These are phyloP conservation scores for Chaetomium strumarium DNA, from an alignment of 2,329 filamentous ascomycete species.

Conservation along the genomic window DNA sequence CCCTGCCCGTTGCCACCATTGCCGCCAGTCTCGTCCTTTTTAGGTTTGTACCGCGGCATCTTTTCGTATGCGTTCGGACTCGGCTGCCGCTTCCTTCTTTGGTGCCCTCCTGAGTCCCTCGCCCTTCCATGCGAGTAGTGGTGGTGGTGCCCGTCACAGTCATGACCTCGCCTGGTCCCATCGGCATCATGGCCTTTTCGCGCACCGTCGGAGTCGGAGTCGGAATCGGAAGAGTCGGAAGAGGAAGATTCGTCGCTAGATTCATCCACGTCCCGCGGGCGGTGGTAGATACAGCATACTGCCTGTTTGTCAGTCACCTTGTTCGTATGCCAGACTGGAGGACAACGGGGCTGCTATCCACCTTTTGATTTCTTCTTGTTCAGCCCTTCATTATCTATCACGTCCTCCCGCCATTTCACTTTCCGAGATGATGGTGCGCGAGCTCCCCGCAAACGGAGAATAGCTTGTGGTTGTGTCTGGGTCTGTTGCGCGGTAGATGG, in stretches of 20 bases:
- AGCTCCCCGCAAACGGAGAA: constrained; percentile 49
- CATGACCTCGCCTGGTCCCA: constrained; percentile 30
- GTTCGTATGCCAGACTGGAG: not conserved
- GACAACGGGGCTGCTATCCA: constrained; percentile 33
- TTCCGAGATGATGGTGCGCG: constrained; percentile 46
- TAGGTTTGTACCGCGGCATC: constrained; percentile 50
- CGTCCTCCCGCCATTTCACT: constrained; percentile 89
- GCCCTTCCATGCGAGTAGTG: constrained; percentile 27
- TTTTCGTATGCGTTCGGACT: constrained; percentile 82
- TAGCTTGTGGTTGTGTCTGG: constrained; percentile 28
- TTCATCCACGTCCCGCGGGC: constrained; percentile 73
- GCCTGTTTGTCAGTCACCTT: constrained; percentile 2
- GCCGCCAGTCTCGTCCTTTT: constrained; percentile 21
- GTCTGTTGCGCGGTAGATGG: constrained; percentile 5
- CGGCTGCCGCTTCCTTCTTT: constrained; percentile 46
- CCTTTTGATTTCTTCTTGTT: constrained; percentile 94
- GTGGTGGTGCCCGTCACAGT: constrained; percentile 31
- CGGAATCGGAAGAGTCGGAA: constrained; percentile 46
- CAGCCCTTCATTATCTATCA: constrained; percentile 92
- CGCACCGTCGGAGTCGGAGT: constrained; percentile 40
- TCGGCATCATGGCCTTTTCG: constrained; percentile 25
- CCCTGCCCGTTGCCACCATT: constrained; percentile 1
- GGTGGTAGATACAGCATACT: constrained; percentile 99
- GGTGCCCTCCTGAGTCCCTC: constrained; percentile 33
- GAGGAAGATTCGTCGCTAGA: constrained; percentile 65